Evolutionary conservation across 768 basidiomycete species (phyloP).

Genomic region (Gyrodon lividus): DNA sequence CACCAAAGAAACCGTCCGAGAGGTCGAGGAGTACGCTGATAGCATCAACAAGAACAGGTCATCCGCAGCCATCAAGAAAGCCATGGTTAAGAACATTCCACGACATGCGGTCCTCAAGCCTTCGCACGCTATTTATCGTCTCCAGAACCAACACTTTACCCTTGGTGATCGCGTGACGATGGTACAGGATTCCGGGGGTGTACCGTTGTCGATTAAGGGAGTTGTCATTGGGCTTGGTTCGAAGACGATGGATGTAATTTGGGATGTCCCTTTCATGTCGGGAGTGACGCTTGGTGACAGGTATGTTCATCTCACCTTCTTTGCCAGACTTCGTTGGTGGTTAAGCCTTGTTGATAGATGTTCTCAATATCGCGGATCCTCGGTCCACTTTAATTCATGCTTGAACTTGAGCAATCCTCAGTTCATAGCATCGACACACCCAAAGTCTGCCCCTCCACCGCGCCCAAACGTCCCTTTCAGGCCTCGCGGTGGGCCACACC

Average conservation of each 20-base stretch:
- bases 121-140: conserved; percentile 80
- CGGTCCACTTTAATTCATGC: conserved; percentile 83
- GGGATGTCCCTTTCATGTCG: conserved; percentile 95
- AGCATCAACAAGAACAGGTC: conserved; percentile 59
- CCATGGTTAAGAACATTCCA: conserved; percentile 91
- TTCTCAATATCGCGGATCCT: conserved; percentile 88
- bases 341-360: conserved; percentile 49
- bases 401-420: conserved; percentile 87
- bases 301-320: conserved; percentile 35
- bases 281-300: conserved; percentile 84
- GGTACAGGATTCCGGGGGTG: conserved; percentile 93
- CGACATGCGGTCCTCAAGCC: conserved; percentile 93
- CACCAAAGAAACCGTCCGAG: conserved; percentile 80
- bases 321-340: neutral
- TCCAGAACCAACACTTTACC: conserved; percentile 84
- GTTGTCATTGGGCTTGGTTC: conserved; percentile 88
- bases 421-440: conserved; percentile 74
- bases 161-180: conserved; percentile 94
- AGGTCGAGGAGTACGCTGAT: conserved; percentile 79
- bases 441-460: conserved; percentile 49
- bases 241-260: conserved; percentile 90
- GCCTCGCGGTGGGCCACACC: conserved; percentile 66
- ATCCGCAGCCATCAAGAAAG: conserved; percentile 74
- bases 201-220: conserved; percentile 88
- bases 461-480: conserved; percentile 55